Evolutionary conservation across 2,329 filamentous ascomycete species (phyloP).

Genomic region (Cercospora sesami): DNA sequence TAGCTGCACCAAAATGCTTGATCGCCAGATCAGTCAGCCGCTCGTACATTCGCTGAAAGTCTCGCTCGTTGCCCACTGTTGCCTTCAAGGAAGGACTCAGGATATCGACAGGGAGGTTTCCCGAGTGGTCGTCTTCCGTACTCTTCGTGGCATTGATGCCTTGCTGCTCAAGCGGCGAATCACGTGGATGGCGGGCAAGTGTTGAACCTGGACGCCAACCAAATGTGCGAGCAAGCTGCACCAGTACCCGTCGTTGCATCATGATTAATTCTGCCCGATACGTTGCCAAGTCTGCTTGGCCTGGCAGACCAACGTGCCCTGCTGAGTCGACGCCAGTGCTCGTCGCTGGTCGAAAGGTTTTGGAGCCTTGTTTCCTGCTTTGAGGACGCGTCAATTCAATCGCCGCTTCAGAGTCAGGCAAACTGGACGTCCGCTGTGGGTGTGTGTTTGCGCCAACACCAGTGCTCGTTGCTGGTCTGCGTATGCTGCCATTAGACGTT

Average conservation of each 20-base stretch:
- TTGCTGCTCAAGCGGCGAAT: conserved; percentile 41
- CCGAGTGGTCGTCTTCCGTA: background rate
- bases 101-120: background rate
- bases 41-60: conserved; percentile 47
- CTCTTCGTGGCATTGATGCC: conserved; percentile 35
- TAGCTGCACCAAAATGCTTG: conserved; percentile 77
- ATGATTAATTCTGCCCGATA: conserved; percentile 78
- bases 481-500: conserved; percentile 25
- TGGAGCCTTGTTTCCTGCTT: conserved; percentile 9
- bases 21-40: conserved; percentile 81
- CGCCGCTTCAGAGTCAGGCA: conserved; percentile 21
- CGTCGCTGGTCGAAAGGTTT: conserved; percentile 23
- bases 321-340: conserved; percentile 21
- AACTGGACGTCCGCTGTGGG: conserved; percentile 35
- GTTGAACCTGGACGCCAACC: conserved; percentile 79
- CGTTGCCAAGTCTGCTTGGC: conserved; percentile 79
- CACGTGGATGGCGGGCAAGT: conserved; percentile 30
- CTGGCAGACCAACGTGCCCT: conserved; percentile 31
- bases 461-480: conserved; percentile 32
- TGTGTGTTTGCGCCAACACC: conserved; percentile 37
- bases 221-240: conserved; percentile 68
- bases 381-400: conserved; percentile 16
- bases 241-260: conserved; percentile 75
- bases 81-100: conserved; percentile 34
- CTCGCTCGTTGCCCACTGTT: conserved; percentile 40